phyloP scores from a whole-genome alignment of 2,329 filamentous ascomycete genomes.

The Trichoderma oligosporum region DNA sequence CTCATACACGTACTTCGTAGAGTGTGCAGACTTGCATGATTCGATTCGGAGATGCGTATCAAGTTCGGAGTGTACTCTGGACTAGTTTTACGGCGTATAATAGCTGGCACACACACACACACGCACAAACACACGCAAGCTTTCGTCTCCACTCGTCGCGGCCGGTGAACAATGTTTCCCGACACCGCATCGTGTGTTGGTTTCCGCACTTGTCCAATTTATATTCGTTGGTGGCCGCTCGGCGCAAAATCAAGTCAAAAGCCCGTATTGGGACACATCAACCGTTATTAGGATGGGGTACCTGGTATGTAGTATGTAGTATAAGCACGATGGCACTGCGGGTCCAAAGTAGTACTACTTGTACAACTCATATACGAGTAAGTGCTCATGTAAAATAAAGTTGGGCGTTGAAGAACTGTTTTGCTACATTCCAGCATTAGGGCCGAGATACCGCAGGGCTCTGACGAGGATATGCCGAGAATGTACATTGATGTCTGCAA shows the following conservation, averaged over 20 bases:
- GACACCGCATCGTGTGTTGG: not conserved
- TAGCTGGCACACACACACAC: not conserved
- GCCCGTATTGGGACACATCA: not conserved
- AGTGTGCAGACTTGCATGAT: slow-evolving; percentile 11
- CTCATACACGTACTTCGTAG: too few species aligned
- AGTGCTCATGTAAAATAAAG: slow-evolving; percentile 1
- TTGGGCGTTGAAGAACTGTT: not conserved
- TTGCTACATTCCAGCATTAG: not conserved
- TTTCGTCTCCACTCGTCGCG: not conserved
- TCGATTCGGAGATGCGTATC: not conserved
- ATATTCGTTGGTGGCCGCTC: not conserved
- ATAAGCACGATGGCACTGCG: not conserved
- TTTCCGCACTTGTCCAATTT: not conserved
- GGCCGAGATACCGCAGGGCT: slow-evolving; percentile 35
- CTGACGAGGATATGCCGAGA: slow-evolving; percentile 44
- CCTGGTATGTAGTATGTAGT: not conserved
- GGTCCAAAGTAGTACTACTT: too few species aligned
- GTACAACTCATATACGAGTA: too few species aligned
- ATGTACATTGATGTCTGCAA: slow-evolving; percentile 52
- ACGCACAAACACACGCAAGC: not conserved
- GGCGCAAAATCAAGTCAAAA: not conserved
- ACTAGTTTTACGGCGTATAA: too few species aligned
- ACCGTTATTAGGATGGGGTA: not conserved
- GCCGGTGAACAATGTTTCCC: not conserved
- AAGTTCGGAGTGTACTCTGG: not conserved